These are phyloP conservation scores for Anisodus tanguticus DNA, from an alignment of 257 asterid species.

Conservation along the genomic window DNA sequence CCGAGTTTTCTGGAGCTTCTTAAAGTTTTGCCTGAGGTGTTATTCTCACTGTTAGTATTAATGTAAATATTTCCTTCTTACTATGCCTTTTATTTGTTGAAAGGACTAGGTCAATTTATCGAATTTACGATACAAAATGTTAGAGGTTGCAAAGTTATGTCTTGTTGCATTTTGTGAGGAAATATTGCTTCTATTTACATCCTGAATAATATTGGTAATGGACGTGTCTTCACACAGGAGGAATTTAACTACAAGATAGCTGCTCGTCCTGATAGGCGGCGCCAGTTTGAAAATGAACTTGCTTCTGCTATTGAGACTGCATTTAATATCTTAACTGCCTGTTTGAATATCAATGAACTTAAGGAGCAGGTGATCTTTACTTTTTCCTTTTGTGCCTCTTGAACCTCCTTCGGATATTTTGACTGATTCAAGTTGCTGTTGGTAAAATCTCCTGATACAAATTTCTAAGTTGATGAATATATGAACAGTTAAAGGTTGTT, in stretches of 20 bases:
- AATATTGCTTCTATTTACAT: slow-evolving; percentile 19
- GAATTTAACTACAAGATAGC: slow-evolving; percentile 92
- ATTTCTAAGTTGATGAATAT: neutral
- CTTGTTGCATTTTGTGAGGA: slow-evolving; percentile 26
- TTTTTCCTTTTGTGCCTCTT: slow-evolving; percentile 27
- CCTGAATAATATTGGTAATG: slow-evolving; percentile 24
- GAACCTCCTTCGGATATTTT: neutral
- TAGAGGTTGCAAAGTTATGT: slow-evolving; percentile 14
- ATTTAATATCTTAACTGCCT: slow-evolving; percentile 82
- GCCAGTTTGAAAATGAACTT: slow-evolving; percentile 85
- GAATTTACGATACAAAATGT: neutral
- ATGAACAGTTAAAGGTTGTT: neutral
- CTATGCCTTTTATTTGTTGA: slow-evolving; percentile 3
- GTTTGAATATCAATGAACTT: slow-evolving; percentile 77
- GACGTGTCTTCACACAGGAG: slow-evolving; percentile 60
- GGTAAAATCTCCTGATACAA: neutral
- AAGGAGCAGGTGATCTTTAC: slow-evolving; percentile 73
- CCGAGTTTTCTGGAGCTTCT: slow-evolving; percentile 98
- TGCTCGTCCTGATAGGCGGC: slow-evolving; percentile 98
- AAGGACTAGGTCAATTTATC: slow-evolving; percentile 5
- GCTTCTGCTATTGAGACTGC: slow-evolving; percentile 79
- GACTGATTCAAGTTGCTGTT: neutral
- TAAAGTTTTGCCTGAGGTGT: slow-evolving; percentile 96
- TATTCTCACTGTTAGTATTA: slow-evolving; percentile 25
- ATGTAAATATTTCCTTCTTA: neutral